Conservation (phyloP, 257 asterid species). For the Ocimum tenuiflorum region DNA sequence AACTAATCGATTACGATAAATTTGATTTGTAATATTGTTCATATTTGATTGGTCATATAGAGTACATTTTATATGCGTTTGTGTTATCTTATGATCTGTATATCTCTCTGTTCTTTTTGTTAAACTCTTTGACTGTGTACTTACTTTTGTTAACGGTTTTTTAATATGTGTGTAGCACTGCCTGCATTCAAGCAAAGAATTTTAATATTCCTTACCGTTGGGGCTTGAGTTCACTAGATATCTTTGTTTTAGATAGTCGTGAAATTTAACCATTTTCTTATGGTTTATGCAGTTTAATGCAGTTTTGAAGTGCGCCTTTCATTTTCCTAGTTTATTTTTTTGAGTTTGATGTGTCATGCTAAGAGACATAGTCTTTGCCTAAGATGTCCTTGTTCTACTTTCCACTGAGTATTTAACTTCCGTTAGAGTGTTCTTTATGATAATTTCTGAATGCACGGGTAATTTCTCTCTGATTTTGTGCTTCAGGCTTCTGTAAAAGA, state of each 20-base stretch:
- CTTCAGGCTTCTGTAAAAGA: conserved; percentile 65
- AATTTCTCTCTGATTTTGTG: conserved; percentile 20
- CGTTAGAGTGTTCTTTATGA: conserved; percentile 1
- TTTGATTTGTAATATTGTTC: no score
- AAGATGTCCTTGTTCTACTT: no score
- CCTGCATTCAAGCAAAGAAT: not conserved
- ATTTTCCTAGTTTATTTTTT: not conserved
- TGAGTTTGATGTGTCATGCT: no score
- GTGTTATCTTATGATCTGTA: not conserved
- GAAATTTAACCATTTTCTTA: no score
- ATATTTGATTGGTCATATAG: not conserved
- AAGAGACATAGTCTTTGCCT: not conserved
- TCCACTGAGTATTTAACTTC: not conserved
- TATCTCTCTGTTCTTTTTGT: not conserved
- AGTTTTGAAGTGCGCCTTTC: not conserved
- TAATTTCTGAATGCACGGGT: not conserved
- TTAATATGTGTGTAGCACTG: not conserved
- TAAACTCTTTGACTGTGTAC: not conserved
- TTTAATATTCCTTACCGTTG: no score
- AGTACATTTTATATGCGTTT: not conserved
- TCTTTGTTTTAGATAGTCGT: no score
- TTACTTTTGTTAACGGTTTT: not conserved
- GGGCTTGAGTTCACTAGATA: no score
- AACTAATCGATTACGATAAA: not conserved
- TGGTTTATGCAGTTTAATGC: no score